Base-by-base conservation (phyloP, 164 flowering plant species). In the Magnolia kwangsiensis region DNA sequence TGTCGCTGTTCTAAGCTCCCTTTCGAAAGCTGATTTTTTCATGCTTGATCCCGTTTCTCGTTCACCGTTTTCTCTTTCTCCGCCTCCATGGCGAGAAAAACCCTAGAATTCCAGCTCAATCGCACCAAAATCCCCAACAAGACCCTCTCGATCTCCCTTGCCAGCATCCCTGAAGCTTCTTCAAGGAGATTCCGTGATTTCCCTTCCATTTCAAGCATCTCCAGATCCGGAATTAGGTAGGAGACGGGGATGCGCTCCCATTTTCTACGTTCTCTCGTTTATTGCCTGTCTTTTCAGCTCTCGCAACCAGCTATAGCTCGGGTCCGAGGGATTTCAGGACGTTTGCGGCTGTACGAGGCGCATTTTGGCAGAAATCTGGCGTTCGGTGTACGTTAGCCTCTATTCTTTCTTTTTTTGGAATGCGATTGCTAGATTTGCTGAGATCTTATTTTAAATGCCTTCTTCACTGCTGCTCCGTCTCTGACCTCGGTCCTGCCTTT, bases 181-280 rank as follows among this genome's bases (percentile, higher is more conserved):
- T 6, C 51, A 4, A 10, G 16, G 66, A 72, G 75, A 23, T 77
- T 72, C 79, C 63, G 59, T 71, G 58, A 27, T 71, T 72, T 77
- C 71, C 10, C 83, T 81, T 81, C 63, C 78, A 51, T 27, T 27
- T 59, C 75, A 77, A 81, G 83, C 72, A 77, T 66, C 19, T 50
- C 21, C 59, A 59, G 80, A 75, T 81, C 73, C 70, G 50, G 45
- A 77, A 81, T 77, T 81, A 74, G 80, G 82, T 80, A 75, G 23
- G 82, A 58, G 82, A 80, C 59, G 63, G 51, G 5, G 55, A 65
- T 29, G 45, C 59, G 21, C 75, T 37, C 24, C 19, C 68, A 16
- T 55, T 73, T 2, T 68, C 8, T 1, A 16, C 71, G 50, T 31
- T 37, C 31, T 68, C 71, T 19, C 29, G 71, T 63, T 64, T 50